Conservation (phyloP, 768 basidiomycete genomes). For the Antrodiella citrinella region DNA sequence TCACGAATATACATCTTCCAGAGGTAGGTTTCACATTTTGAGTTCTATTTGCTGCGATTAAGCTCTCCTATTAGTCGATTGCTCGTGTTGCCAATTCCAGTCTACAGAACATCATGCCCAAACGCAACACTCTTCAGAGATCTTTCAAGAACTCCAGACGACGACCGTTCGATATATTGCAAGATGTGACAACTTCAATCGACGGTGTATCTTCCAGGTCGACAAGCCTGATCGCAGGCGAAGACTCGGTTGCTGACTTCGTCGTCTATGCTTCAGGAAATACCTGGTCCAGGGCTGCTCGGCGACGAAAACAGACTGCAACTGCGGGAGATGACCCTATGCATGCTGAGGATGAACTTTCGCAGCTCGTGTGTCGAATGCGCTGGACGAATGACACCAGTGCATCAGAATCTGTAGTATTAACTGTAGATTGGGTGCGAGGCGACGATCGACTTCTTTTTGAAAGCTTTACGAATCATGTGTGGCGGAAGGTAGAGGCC, state of each 20-base stretch:
- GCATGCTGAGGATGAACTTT: background rate
- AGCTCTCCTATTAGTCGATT: slow-evolving; percentile 20
- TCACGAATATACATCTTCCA: slow-evolving; percentile 51
- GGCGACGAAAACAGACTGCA: slow-evolving; percentile 34
- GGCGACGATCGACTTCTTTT: slow-evolving; percentile 52
- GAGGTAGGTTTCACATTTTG: slow-evolving; percentile 49
- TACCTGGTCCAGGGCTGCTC: slow-evolving; percentile 65
- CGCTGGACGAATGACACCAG: slow-evolving; percentile 7
- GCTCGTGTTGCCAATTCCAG: slow-evolving; percentile 31
- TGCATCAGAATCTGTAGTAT: background rate
- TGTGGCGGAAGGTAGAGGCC: slow-evolving; percentile 40
- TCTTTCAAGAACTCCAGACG: slow-evolving; percentile 15
- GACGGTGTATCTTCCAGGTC: slow-evolving; percentile 15
- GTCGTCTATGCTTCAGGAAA: slow-evolving; percentile 22
- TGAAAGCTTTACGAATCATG: slow-evolving; percentile 63
- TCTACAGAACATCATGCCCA: slow-evolving; percentile 47
- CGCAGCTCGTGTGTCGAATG: slow-evolving; percentile 18
- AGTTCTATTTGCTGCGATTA: too few relatives aligned
- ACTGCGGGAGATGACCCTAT: background rate
- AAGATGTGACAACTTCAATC: slow-evolving; percentile 26
- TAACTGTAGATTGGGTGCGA: slow-evolving; percentile 44
- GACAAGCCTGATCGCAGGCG: background rate
- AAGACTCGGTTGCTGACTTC: background rate
- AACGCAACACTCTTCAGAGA: slow-evolving; percentile 47
- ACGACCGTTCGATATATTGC: slow-evolving; percentile 17